Base-by-base conservation (phyloP, 1,284 basidiomycete species). In the Cutaneotrichosporon sp. region DNA sequence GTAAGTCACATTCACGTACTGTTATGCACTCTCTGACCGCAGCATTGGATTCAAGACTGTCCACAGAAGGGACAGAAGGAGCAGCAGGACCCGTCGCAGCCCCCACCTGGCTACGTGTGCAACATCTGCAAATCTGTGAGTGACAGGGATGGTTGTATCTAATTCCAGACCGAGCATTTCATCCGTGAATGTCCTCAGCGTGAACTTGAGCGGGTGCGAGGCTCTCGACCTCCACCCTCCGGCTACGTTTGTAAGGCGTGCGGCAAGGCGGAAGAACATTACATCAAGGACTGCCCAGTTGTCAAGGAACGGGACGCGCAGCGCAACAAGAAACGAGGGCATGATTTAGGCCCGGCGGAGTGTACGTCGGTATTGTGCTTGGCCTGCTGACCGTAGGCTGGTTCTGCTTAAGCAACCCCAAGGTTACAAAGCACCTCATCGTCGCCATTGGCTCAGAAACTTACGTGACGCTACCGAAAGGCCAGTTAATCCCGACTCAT, bases 331-430 rank as follows among this genome's bases (percentile, higher is more conserved):
- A 72, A n/a, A n/a, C n/a, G 50, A 65, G 79, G 53, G 63, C 79
- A 54, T 62, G 71, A 60, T 64, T 78, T 82, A 20, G 83, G 80
- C 5, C 85, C 84, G 4, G 82, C 80, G 1, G 90, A 85, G 66
- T 63, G 59, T 66, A 43, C 55, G 59, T 60, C 20, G 5, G 10
- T 12, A 12, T 6, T 10, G 27, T 31, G 6, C 1, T 14, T 16
- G 22, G n/a, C n/a, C 16, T 19, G 6, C 41, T 43, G 32, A 56
- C 46, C 12, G 4, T 50, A 75, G 93, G 92, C 72, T 96, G 92
- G 91, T 96, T 96, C 78, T 97, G 92, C 71, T 70, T 97, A 50
- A 92, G 89, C 44, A 96, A 96, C 68, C 92, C 92, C 1, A 86
- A 83, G 63, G 79, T 68, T 26, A 91, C 88, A 46, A 97, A 97